Base-by-base conservation (phyloP, 192 early-diverging fungal genomes). In the Geranomyces michiganensis region DNA sequence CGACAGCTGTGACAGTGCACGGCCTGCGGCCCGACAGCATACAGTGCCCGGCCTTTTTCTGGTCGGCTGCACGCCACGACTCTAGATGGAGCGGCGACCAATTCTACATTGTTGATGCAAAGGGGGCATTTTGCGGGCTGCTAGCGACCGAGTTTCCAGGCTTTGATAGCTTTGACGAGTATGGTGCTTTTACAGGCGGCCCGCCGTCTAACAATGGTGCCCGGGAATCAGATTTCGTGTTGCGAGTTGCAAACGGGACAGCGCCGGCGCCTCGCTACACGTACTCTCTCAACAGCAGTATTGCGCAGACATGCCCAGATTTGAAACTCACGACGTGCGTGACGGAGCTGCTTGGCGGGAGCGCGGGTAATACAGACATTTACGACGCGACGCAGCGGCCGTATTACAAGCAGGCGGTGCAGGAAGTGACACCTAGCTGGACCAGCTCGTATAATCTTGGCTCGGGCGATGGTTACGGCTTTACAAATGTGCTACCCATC, bases 381-480 rank as follows among this genome's bases (percentile, higher is more conserved):
- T 72, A 72, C 48, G 60, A 72, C 49, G 62, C 61, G 17, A 72
- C 70, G 15, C 61, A 72, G 53, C 60, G 47, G 26, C 70, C 70
- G n/a, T 72, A 65, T 36, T 72, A 64, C 43, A 26, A 32, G 7
- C 45, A 33, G 24, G 70, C 70, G 12, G 14, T 61, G 36, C n/a
- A 8, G 13, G 51, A 21, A 7, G 9, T 10, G 13, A 7, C 7
- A 1, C 45, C 19, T 22, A 49, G 70, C 32, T 72, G 70, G 70
- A 72, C 70, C 15, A 15, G 19, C 22, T 55, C 47, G 30, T 72
- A 72, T 56, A 55, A 72, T 65, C 62, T 72, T 12, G 70, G 70
- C 32, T 72, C 70, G n/a, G 70, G 70, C 17, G 70, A 72, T 30
- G 70, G 70, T 8, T 72, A 65, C 49, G 70, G 70, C 9, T 53